Evolutionary conservation across 257 asterid species (phyloP).

Genomic region (Solanum tacnaense): DNA sequence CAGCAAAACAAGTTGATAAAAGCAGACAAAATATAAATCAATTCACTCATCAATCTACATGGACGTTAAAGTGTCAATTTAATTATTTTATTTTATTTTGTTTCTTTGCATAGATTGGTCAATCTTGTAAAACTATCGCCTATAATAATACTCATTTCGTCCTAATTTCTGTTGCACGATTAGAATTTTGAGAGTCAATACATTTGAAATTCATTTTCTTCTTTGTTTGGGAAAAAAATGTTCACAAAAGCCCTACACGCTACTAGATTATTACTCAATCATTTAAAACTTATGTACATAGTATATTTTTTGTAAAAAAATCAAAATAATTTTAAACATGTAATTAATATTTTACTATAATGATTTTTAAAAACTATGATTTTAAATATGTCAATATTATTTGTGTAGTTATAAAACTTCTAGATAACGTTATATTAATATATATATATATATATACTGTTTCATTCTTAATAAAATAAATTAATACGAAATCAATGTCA

Average conservation of each 20-base stretch:
- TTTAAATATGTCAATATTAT: not conserved
- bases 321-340: not conserved
- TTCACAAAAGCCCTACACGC: not conserved
- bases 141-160: not conserved
- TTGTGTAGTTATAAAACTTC: not conserved
- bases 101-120: too few relatives aligned
- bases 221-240: not conserved
- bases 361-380: not conserved
- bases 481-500: not conserved
- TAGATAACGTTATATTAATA: not conserved
- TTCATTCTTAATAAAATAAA: not conserved
- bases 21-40: not conserved
- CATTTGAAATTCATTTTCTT: not conserved
- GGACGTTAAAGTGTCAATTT: not conserved
- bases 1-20: not conserved
- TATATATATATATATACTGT: not conserved
- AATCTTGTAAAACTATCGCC: not conserved
- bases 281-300: not conserved
- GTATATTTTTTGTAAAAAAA: not conserved
- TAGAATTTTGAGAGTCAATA: not conserved
- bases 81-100: not conserved
- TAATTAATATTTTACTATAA: not conserved
- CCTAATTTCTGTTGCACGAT: too few relatives aligned
- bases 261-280: not conserved
- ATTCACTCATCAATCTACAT: not conserved